Percentiles rank a stretch among this genome's conserved stretches.
phyloP scores from a whole-genome alignment of 176 grass and related monocot species.

The Luzula sylvatica region DNA sequence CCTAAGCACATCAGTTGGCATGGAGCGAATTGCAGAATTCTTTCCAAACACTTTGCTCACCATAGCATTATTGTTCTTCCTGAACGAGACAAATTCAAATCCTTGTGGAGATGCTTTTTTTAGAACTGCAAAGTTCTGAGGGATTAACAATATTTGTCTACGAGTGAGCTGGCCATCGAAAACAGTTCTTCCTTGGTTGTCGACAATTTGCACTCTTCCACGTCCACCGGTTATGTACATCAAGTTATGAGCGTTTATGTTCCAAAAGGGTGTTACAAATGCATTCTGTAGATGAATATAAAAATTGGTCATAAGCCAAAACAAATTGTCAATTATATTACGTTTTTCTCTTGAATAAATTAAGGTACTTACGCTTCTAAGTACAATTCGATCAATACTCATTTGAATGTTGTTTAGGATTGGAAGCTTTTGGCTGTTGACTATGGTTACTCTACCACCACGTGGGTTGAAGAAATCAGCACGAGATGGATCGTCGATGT shows the following conservation, averaged over 20 bases:
- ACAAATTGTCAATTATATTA: too few relatives aligned
- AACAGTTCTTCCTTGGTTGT: neutral
- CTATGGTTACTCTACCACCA: conserved; percentile 12
- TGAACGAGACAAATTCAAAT: conserved; percentile 21
- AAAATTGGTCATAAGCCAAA: too few relatives aligned
- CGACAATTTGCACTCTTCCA: conserved; percentile 3
- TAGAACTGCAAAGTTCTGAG: conserved; percentile 9
- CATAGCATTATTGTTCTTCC: conserved; percentile 13
- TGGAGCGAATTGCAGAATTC: neutral
- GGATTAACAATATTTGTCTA: conserved; percentile 21
- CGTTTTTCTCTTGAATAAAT: too few relatives aligned
- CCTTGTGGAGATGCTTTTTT: conserved; percentile 5
- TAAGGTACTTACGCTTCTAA: conserved; percentile 17
- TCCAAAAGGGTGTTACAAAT: conserved; percentile 14
- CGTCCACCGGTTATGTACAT: conserved; percentile 20
- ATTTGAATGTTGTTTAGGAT: conserved; percentile 28
- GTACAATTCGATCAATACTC: conserved; percentile 26
- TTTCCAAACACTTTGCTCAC: conserved; percentile 9
- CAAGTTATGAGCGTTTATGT: conserved; percentile 26
- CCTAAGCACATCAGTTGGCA: conserved; percentile 18
- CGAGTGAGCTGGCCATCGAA: conserved; percentile 9
- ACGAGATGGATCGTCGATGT: conserved; percentile 20
- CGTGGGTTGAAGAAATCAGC: conserved; percentile 30
- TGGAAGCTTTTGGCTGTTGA: conserved; percentile 31
- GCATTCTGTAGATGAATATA: conserved; percentile 25